Evolutionary conservation across 1,284 basidiomycete genomes (phyloP).

Genomic region (Melampsora abietis-canadensis): DNA sequence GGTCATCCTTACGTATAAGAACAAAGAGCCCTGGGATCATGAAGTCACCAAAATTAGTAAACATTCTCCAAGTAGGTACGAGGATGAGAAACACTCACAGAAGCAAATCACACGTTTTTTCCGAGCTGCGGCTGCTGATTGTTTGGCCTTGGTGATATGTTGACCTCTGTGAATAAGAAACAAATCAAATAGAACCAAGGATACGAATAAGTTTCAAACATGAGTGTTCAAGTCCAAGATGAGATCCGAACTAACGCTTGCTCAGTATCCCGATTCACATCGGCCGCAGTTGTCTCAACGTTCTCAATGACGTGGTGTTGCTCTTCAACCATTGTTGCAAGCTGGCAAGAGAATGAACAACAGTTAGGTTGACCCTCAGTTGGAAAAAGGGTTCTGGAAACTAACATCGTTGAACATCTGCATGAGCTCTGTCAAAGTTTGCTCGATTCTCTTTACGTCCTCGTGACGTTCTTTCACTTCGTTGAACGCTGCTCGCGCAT

Average conservation of each 20-base stretch:
- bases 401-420: slow-evolving; percentile 83
- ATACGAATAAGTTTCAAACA: not conserved
- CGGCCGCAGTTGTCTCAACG: slow-evolving; percentile 64
- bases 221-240: not conserved
- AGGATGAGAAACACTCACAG: slow-evolving; percentile 23
- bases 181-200: not conserved
- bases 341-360: slow-evolving; percentile 56
- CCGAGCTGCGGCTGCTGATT: slow-evolving; percentile 71
- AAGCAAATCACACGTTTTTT: slow-evolving; percentile 59
- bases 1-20: not conserved
- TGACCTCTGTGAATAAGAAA: slow-evolving; percentile 57
- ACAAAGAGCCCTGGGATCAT: not conserved
- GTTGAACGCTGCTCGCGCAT: slow-evolving; percentile 75
- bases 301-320: slow-evolving; percentile 47
- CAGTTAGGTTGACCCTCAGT: not conserved
- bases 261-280: slow-evolving; percentile 67
- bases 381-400: not conserved
- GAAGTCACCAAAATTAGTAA: too few species aligned
- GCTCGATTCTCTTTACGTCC: slow-evolving; percentile 81
- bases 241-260: slow-evolving; percentile 61
- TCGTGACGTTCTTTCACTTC: slow-evolving; percentile 89
- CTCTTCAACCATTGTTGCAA: slow-evolving; percentile 69
- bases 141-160: slow-evolving; percentile 70
- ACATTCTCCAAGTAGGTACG: not conserved
- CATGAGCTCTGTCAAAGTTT: slow-evolving; percentile 78